Base-by-base conservation (phyloP, 106 monocot species). In the Platanthera zijinensis region DNA sequence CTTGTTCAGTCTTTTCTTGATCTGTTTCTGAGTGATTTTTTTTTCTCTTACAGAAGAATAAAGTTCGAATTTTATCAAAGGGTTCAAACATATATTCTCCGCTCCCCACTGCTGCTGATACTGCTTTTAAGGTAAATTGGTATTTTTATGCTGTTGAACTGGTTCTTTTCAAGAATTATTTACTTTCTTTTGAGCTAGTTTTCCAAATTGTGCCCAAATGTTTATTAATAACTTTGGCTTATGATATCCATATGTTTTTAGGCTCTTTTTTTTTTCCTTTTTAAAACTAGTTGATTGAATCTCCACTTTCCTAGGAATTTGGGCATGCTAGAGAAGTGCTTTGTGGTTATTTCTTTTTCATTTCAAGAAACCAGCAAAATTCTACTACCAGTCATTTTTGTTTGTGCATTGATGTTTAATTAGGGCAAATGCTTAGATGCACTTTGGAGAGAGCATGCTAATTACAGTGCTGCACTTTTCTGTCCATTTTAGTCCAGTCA, bases 51-150 rank as follows among this genome's bases (percentile, higher is more conserved):
- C 72, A 72, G 72, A 51, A 50, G 4, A 13, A 51, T 10, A 51
- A 51, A 50, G 72, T 21, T 19, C 22, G 21, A 51, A 51, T 72
- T 50, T 72, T 22, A 22, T 32, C 51, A 1, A 72, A 50, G 51
- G 51, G 8, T 18, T 72, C 51, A 11, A 51, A 51, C 12, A 8
- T 51, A 21, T 4, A 51, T 51, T 72, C 72, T 51, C 8, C 21
- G 19, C 21, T 19, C 10, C 51, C 50, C 7, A 51, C 18, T 6
- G 19, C 51, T 51, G 50, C 72, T 9, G 72, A 72, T 72, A 17
- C 72, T 50, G 72, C 51, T 51, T 72, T 72, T 46, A 50, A 72
- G 72, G 72, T 72, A 72, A 48, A n/a, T 50, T 72, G 66, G 66
- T 66, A 4, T 19, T 15, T 32, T 32, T 32, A 30, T 30, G 12